Evolutionary conservation across 495 filamentous ascomycete genomes (phyloP), one percentile per base, ranked within the genome.

Genomic region (Pseudomonodictys pantanalensis): DNA sequence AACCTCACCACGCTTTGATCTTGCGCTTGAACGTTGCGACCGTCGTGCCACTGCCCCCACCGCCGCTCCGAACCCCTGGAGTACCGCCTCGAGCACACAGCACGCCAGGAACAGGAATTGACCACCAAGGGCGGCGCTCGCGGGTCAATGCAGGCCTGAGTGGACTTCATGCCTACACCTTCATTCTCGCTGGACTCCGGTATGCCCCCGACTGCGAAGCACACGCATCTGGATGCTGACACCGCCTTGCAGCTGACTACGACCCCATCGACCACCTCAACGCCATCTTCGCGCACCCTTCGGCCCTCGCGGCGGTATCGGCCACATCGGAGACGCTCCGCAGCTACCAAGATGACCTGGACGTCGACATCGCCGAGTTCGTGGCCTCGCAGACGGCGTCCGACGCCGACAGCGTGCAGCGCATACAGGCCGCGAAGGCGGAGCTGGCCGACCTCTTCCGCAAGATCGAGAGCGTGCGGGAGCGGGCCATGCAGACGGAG

Each of bases 241-340:
- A 46, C n/a, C 35, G 22, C 45, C 11, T 25, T 59, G 4, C 52
- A 98, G 95, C 86, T 62, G 87, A 96, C 68, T 98, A 96, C 76
- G 88, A 97, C 70, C 92, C 95, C 46, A 85, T 96, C 77, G 83
- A 89, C 47, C 92, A 98, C 73, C 83, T 97, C 49, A 97, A 98
- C 77, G 77, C 86, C 60, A 86, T 97, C 66, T 98, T 98, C 78
- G 87, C 92, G 39, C 90, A 95, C 72, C 88, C 91, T 7, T 90
- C 89, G 26, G 89, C 91, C 65, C 84, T 97, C 46, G 84, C 86
- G 54, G 87, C 89, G 58, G 86, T 95, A 54, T 77, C 78, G 42
- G 78, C 81, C 38, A 87, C 90, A 51, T 88, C 88, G 26, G 75
- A 81, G 39, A 83, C 83, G 46, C 84, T 98, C 53, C 81, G 81